A percentile compares a stretch with the other conserved stretches of the same genome.
These are phyloP conservation scores for Penicillium desertorum DNA, from an alignment of 495 filamentous ascomycete genomes.

Conservation along the genomic window DNA sequence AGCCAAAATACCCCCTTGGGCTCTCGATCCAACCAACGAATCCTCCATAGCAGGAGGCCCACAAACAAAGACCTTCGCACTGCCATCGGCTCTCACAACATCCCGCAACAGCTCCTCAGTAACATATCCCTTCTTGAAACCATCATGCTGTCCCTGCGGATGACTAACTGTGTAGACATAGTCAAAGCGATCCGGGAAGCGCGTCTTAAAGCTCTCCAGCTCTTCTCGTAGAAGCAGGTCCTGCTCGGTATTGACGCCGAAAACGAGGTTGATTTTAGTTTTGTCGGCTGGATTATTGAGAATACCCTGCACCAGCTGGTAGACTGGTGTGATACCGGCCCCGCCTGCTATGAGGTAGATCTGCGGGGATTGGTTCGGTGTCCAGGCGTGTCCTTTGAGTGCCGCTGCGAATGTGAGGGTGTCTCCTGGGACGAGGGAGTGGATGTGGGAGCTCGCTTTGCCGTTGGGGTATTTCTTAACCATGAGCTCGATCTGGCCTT, in stretches of 20 bases:
- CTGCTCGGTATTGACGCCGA: slow-evolving; percentile 62
- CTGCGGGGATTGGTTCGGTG: slow-evolving; percentile 53
- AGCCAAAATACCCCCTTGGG: slow-evolving; percentile 43
- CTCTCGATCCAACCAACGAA: slow-evolving; percentile 47
- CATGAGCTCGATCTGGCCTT: slow-evolving; percentile 56
- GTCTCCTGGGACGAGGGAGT: slow-evolving; percentile 60
- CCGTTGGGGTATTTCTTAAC: slow-evolving; percentile 66
- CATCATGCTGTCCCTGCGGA: slow-evolving; percentile 33
- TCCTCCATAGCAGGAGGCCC: slow-evolving; percentile 64
- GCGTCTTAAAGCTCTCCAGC: slow-evolving; percentile 51
- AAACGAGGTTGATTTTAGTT: slow-evolving; percentile 63
- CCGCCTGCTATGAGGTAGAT: slow-evolving; percentile 62
- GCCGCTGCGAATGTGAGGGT: slow-evolving; percentile 52
- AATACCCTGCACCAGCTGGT: slow-evolving; percentile 60
- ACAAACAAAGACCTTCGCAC: slow-evolving; percentile 64
- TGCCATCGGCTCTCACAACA: slow-evolving; percentile 39
- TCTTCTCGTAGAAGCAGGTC: slow-evolving; percentile 60
- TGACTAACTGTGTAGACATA: slow-evolving; percentile 59
- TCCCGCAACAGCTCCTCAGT: slow-evolving; percentile 54
- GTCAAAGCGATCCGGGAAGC: slow-evolving; percentile 57
- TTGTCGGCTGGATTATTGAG: slow-evolving; percentile 60
- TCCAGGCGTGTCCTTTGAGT: slow-evolving; percentile 54
- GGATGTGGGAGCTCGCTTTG: slow-evolving; percentile 59
- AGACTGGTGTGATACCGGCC: slow-evolving; percentile 64
- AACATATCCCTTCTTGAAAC: slow-evolving; percentile 55